Base-by-base conservation (phyloP, 176 grass and related monocot species). In the Triticum urartu region DNA sequence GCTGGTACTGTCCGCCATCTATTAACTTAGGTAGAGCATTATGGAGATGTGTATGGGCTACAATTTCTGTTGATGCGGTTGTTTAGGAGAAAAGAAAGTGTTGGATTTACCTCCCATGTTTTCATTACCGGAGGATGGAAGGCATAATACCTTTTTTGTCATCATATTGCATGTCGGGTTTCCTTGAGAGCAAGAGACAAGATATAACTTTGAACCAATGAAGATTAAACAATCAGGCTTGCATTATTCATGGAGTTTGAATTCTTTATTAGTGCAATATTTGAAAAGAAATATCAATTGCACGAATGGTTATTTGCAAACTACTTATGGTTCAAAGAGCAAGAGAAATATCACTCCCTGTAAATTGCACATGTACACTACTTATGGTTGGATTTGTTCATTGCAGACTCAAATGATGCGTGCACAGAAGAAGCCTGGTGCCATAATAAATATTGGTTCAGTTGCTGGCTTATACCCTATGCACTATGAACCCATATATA, bases 381-480 rank as follows among this genome's bases (percentile, higher is more conserved):
- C 5, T 83, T 28, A 71, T 84, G 9, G 0, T 71, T 78, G 21
- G 5, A 4, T 82, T 79, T 79, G 24, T 83, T 48, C 48, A 72
- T 30, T 61, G 59, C 86, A 97, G 92, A 89, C 84, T 85, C 90
- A 92, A 87, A 90, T 90, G 81, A 97, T 94, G 94, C 76, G 81
- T 58, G 77, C 88, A 68, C 88, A 73, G 67, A 92, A 94, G 62
- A 97, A 81, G 86, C 80, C 83, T 63, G 92, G 94, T 86, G 92
- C 90, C 72, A 89, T 97, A 94, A 59, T 97, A 92, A 97, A 97
- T 85, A 75, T 94, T 13, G 92, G 92, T 33, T 97, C 92, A 77
- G 94, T 91, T 68, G 73, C 92, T 61, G 94, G 90, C 62, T 64
- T 94, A 52, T 94, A 89, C 89, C 92, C 90, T 42, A 87, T 92